Percentiles rank a stretch among this genome's conserved stretches.
Evolutionary conservation across 129 eudicot genomes (phyloP).

Genomic region (Helianthus tuberosus): DNA sequence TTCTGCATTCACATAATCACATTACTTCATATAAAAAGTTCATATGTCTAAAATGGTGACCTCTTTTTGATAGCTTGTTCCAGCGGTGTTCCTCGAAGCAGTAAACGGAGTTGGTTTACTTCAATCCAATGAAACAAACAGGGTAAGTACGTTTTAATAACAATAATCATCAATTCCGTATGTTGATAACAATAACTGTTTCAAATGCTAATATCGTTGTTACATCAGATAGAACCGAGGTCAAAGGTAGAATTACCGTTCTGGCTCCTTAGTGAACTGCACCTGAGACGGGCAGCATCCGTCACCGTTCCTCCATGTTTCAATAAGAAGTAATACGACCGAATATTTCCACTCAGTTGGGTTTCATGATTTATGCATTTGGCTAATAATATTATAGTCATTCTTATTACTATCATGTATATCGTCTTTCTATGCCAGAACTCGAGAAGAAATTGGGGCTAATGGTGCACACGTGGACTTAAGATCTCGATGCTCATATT

Average conservation of each 20-base stretch:
- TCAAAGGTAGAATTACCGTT: conserved; percentile 82
- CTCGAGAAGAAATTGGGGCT: conserved; percentile 89
- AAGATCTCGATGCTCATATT: conserved; percentile 68
- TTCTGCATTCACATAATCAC: background rate
- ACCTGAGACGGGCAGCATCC: conserved; percentile 58
- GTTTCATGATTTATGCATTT: background rate
- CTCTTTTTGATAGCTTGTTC: conserved; percentile 55
- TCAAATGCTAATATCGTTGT: conserved; percentile 9
- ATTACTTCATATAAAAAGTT: background rate
- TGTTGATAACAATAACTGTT: background rate
- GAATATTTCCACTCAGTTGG: background rate
- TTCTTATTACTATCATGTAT: conserved; percentile 10
- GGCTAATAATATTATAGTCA: background rate
- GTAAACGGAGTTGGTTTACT: conserved; percentile 79
- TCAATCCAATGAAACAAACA: conserved; percentile 74
- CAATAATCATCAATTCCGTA: background rate
- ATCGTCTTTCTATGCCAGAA: conserved; percentile 44
- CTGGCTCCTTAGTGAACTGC: conserved; percentile 88
- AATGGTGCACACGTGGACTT: conserved; percentile 91
- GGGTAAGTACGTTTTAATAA: conserved; percentile 52
- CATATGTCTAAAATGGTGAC: background rate
- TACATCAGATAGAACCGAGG: conserved; percentile 75
- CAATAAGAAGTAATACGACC: conserved; percentile 60
- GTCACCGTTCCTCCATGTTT: conserved; percentile 76
- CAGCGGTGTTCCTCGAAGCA: conserved; percentile 66